Evolutionary conservation across 164 flowering plant species (phyloP), one percentile per base, ranked within the genome.

Genomic region (Amborella trichopoda): DNA sequence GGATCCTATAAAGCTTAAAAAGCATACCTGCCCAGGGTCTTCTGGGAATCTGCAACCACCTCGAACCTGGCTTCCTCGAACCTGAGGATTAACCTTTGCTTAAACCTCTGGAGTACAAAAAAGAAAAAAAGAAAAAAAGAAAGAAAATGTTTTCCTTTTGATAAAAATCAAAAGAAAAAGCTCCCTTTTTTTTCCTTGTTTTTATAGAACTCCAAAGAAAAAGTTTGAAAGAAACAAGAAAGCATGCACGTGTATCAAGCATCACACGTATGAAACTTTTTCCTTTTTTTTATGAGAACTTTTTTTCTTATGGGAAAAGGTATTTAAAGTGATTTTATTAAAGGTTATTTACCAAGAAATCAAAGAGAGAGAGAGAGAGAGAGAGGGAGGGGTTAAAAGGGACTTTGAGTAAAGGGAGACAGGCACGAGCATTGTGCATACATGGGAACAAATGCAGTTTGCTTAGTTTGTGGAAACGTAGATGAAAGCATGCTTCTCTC

Each of bases 1-100:
- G 62, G 83, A 78, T 74, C 81, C 81, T 69, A 74, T 70, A 71
- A 73, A 73, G 71, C 67, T 50, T 69, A 74, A 69, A 71, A 73
- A 73, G 71, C 67, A 50, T 72, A 79, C 95, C 91, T 85, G 91
- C 51, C 91, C 95, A 47, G 95, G 85, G 76, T 85, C 88, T 51
- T 85, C 85, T 55, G 91, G 85, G 65, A 81, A 81, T 65, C 72
- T 64, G 61, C 77, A 71, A 61, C 64, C 91, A 26, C 81, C 88
- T 64, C 68, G 81, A 60, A 70, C 78, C 88, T 80, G 53, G 26
- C n/a, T n/a, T n/a, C n/a, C n/a, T n/a, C n/a, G n/a, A n/a, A n/a
- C n/a, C n/a, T n/a, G n/a, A n/a, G n/a, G n/a, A n/a, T n/a, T n/a
- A n/a, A n/a, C 16, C 41, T 38, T 22, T 16, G 5, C 16, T 38